A percentile compares a stretch with the other conserved stretches of the same genome.
Conservation (phyloP, 768 basidiomycete genomes). For the Tulasnella calospora region DNA sequence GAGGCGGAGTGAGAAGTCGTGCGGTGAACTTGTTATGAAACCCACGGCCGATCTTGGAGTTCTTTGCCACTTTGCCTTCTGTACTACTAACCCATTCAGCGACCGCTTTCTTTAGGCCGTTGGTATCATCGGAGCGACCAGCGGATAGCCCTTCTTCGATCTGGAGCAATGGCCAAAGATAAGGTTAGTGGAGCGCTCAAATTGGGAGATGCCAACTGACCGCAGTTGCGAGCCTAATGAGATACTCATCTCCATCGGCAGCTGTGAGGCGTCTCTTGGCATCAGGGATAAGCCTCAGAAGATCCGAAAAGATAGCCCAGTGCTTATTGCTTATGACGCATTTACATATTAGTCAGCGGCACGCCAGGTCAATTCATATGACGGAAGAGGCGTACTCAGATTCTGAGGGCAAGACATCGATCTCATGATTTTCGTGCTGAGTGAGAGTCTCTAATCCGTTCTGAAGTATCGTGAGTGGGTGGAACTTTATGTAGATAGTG, state of each 20-base stretch:
- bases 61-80: not conserved
- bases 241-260: not conserved
- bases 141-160: not conserved
- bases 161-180: not conserved
- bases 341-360: too few relatives aligned
- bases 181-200: too few relatives aligned
- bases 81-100: not conserved
- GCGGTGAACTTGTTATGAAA: not conserved
- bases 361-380: too few relatives aligned
- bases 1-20: not conserved
- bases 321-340: not conserved
- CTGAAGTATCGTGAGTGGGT: not conserved
- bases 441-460: not conserved
- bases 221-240: not conserved
- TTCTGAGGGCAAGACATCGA: not conserved
- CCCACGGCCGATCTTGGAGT: not conserved
- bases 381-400: not conserved
- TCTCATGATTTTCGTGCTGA: not conserved
- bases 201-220: too few relatives aligned
- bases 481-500: not conserved
- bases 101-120: not conserved
- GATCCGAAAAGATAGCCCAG: not conserved
- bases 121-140: not conserved
- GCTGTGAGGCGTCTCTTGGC: not conserved
- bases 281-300: not conserved